These are phyloP conservation scores for Aphanomyces cochlioides DNA, from an alignment of 352 stramenopile species.

Conservation along the genomic window DNA sequence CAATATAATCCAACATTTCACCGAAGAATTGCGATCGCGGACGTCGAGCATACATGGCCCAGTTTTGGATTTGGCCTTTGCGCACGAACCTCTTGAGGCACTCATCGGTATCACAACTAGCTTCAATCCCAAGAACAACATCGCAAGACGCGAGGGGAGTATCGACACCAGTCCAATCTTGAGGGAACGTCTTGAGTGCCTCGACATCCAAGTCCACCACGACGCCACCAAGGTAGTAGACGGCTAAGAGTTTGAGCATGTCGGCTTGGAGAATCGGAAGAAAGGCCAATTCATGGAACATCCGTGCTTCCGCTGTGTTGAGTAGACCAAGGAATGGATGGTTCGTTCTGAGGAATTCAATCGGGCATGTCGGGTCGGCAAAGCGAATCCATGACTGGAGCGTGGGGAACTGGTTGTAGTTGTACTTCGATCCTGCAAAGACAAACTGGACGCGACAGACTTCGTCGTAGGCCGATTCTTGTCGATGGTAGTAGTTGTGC, in stretches of 20 bases:
- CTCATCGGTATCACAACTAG: background rate
- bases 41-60: background rate
- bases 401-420: background rate
- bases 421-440: background rate
- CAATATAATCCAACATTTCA: background rate
- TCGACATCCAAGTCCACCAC: background rate
- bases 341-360: background rate
- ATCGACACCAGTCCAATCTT: background rate
- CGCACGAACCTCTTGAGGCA: background rate
- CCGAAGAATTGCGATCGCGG: background rate
- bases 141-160: background rate
- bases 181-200: background rate
- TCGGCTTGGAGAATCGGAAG: background rate
- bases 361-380: background rate
- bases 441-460: background rate
- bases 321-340: background rate
- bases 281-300: background rate
- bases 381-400: background rate
- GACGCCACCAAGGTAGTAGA: background rate
- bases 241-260: background rate
- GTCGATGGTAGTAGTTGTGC: too few species aligned
- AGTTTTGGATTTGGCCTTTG: slow-evolving; percentile 1
- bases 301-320: background rate
- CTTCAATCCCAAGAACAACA: background rate
- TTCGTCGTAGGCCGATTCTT: background rate